Evolutionary conservation across 768 basidiomycete species (phyloP), one percentile per base, ranked within the genome.

Genomic region (Kondoa malvinella): DNA sequence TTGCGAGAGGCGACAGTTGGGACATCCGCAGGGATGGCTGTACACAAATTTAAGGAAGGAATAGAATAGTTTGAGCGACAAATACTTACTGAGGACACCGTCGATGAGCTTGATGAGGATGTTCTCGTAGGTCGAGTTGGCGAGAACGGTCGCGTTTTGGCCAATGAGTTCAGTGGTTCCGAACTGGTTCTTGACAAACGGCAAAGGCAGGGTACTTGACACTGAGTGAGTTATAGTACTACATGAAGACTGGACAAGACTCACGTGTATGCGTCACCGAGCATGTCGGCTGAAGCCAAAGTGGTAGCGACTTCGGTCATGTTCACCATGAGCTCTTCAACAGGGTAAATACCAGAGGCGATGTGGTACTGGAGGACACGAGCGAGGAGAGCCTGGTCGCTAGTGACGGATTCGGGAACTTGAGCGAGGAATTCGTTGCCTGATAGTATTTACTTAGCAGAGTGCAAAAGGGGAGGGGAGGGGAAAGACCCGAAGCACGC

Each of bases 121-220:
- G 26, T 63, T 29, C 29, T 17, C 3, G 30, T 63, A 63, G 33
- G 61, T 63, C 3, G 61, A 27, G 33, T 63, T 63, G 61, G 61
- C 61, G 14, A 63, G 32, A 8, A 50, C 40, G 21, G 40, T 50
- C 12, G 8, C 40, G 21, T 50, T 32, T 33, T 63, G 61, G 27
- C 61, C 61, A 32, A 63, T 32, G 61, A 63, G n/a, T 17, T 30
- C 32, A 16, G 61, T 63, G 29, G 61, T 63, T 16, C 61, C 61
- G 33, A 63, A 63, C 3, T 3, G 3, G 32, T 63, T 34, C 30
- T 63, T 63, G 30, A 30, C 61, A 8, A 63, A 63, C 4, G 61
- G 8, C 16, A 63, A 17, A 33, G 61, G 40, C 40, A 50, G 21
- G 8, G 12, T 50, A 50, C 21, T 21, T 50, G 12, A 50, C 21